Conservation (phyloP, 2,329 filamentous ascomycete species). For the Hypoxylon sp. region DNA sequence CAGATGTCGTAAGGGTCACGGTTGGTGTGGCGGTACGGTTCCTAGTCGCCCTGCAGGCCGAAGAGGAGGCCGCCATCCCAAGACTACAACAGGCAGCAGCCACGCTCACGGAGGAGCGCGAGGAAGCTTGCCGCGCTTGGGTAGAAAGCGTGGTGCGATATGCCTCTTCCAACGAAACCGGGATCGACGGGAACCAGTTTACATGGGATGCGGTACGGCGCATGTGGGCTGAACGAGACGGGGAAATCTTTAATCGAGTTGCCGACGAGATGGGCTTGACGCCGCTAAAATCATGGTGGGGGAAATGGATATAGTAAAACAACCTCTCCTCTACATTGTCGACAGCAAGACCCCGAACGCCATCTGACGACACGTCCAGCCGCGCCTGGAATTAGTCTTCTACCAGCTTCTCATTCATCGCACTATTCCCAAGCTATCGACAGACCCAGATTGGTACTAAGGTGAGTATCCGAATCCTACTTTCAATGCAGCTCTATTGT, state of each 20-base stretch:
- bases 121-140: constrained; percentile 18
- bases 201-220: constrained; percentile 27
- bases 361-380: too few relatives aligned
- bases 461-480: too few relatives aligned
- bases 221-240: constrained; percentile 24
- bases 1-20: constrained; percentile 16
- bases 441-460: too few relatives aligned
- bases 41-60: constrained; percentile 13
- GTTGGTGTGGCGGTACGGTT: constrained; percentile 16
- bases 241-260: constrained; percentile 7
- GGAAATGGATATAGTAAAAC: too few relatives aligned
- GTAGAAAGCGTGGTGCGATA: constrained; percentile 22
- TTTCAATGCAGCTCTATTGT: too few relatives aligned
- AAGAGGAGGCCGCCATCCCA: constrained; percentile 18
- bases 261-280: constrained; percentile 10
- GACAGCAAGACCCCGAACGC: too few relatives aligned
- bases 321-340: too few relatives aligned
- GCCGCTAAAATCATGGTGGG: constrained; percentile 12
- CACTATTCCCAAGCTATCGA: too few relatives aligned
- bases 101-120: constrained; percentile 17
- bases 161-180: constrained; percentile 23
- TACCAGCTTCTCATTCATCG: too few relatives aligned
- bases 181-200: constrained; percentile 20
- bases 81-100: constrained; percentile 9
- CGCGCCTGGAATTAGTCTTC: too few relatives aligned